These are phyloP conservation scores for Pholiota microspora DNA, from an alignment of 768 basidiomycete species.

Conservation along the genomic window DNA sequence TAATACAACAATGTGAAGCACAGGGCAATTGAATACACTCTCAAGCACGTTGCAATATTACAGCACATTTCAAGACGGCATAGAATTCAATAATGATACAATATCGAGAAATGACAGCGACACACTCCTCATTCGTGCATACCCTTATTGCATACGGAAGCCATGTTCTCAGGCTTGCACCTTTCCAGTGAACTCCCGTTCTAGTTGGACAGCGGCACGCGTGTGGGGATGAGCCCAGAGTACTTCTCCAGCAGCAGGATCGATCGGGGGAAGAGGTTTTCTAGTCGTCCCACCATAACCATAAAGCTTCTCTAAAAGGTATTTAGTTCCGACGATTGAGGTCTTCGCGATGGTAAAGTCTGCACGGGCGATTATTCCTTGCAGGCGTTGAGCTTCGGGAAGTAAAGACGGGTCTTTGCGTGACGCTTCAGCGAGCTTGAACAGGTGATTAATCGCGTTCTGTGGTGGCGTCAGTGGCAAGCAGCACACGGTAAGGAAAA, in stretches of 20 bases:
- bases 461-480: slow-evolving; percentile 22
- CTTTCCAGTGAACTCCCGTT: slow-evolving; percentile 54
- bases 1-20: no score
- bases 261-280: slow-evolving; percentile 71
- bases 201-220: slow-evolving; percentile 62
- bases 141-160: not conserved
- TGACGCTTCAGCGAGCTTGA: slow-evolving; percentile 58
- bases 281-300: slow-evolving; percentile 85
- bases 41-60: no score
- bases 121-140: not conserved
- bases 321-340: slow-evolving; percentile 84
- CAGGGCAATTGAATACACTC: no score
- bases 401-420: slow-evolving; percentile 55
- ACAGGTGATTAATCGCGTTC: slow-evolving; percentile 59
- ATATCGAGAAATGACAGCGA: not conserved
- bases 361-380: slow-evolving; percentile 77
- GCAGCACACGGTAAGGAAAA: not conserved
- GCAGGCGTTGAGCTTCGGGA: slow-evolving; percentile 68
- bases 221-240: slow-evolving; percentile 76
- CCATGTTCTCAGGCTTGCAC: slow-evolving; percentile 9
- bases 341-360: slow-evolving; percentile 79
- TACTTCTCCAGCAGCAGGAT: slow-evolving; percentile 48
- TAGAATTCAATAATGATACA: not conserved
- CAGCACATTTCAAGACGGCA: not conserved
- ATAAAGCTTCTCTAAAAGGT: slow-evolving; percentile 64